Evolutionary conservation across 2,329 filamentous ascomycete species (phyloP).

Genomic region (Fusarium domesticum): DNA sequence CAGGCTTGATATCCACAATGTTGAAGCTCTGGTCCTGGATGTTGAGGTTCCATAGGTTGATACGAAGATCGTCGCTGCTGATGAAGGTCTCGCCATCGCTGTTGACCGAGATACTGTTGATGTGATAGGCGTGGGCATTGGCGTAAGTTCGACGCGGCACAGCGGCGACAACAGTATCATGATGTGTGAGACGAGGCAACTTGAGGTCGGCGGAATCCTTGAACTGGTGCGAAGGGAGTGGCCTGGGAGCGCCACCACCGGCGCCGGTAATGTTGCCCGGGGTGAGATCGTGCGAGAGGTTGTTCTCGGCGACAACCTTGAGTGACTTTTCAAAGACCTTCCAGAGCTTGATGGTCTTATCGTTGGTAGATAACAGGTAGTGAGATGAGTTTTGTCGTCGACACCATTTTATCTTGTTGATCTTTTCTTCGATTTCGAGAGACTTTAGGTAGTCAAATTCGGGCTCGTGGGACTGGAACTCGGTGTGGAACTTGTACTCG

Average conservation of each 20-base stretch:
- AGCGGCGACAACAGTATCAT: conserved; percentile 96
- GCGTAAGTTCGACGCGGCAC: conserved; percentile 95
- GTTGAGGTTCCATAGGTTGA: conserved; percentile 99
- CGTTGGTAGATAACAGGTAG: conserved; percentile 96
- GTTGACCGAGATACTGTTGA: conserved; percentile 99
- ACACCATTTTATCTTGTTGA: conserved; percentile 99
- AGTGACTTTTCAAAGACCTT: conserved; percentile 99
- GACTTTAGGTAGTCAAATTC: conserved; percentile 99
- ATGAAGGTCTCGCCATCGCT: conserved; percentile 99
- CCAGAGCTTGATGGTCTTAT: conserved; percentile 99
- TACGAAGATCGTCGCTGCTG: conserved; percentile 93
- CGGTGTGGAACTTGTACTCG: conserved; percentile 99
- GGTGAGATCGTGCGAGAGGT: conserved; percentile 90
- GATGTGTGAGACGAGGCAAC: conserved; percentile 92
- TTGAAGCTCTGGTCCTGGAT: conserved; percentile 99
- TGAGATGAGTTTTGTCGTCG: conserved; percentile 96
- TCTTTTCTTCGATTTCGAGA: conserved; percentile 99
- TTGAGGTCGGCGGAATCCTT: conserved; percentile 80
- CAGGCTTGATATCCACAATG: conserved; percentile 99
- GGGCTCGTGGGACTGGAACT: conserved; percentile 98
- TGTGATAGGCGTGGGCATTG: conserved; percentile 98
- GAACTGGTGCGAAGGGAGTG: conserved; percentile 68
- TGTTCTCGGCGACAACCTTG: conserved; percentile 98
- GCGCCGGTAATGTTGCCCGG: conserved; percentile 64
- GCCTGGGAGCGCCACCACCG: conserved; percentile 73